Conservation (phyloP, 2,329 filamentous ascomycete genomes). For the Lasiodiplodia theobromae region DNA sequence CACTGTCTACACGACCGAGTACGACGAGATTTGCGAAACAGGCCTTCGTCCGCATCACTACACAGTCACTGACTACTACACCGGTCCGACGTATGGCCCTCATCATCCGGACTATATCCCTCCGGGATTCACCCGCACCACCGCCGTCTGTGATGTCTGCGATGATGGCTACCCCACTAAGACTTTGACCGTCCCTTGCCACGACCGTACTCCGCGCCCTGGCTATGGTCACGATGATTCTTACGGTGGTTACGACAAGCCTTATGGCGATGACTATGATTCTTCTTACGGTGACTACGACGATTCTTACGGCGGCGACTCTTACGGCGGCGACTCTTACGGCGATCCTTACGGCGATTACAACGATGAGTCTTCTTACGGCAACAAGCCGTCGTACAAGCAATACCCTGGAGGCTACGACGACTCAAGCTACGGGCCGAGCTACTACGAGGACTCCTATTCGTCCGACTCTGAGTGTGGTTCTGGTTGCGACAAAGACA, state of each 20-base stretch:
- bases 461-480: too few species aligned
- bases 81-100: not conserved
- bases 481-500: too few species aligned
- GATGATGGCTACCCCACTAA: not conserved
- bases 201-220: not conserved
- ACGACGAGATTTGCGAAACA: constrained; percentile 10
- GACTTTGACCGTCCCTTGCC: constrained; percentile 10
- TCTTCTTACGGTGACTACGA: not conserved
- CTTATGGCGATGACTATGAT: not conserved
- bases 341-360: not conserved
- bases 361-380: not conserved
- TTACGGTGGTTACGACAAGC: not conserved
- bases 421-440: not conserved
- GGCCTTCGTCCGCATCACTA: not conserved
- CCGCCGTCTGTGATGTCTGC: not conserved
- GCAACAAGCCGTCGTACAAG: not conserved
- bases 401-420: not conserved
- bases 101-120: not conserved
- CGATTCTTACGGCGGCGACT: not conserved
- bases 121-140: constrained; percentile 6
- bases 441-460: too few species aligned
- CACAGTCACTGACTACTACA: constrained; percentile 2
- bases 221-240: not conserved
- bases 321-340: not conserved
- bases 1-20: constrained; percentile 11